A percentile compares a stretch with the other conserved stretches of the same genome.
phyloP scores from a whole-genome alignment of 345 rosid genomes.

The Arabis hirsuta region DNA sequence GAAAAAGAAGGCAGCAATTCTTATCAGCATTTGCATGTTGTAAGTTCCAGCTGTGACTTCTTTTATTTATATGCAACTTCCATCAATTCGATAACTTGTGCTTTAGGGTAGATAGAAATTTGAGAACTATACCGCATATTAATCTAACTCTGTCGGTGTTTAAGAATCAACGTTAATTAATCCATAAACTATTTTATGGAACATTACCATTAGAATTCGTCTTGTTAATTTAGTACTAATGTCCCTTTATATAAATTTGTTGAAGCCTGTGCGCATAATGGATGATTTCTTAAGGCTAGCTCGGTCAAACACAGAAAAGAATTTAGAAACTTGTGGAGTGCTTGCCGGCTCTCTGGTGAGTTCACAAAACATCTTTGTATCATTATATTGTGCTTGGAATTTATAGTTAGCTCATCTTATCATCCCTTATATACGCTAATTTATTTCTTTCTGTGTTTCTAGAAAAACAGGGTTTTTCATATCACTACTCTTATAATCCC shows the following conservation, averaged over 20 bases:
- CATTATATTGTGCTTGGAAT: neutral
- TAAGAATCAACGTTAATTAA: slow-evolving; percentile 3
- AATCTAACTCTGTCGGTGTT: neutral
- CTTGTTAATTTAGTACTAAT: slow-evolving; percentile 29
- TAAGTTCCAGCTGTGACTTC: slow-evolving; percentile 45
- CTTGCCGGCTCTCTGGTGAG: slow-evolving; percentile 96
- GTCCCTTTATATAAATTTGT: slow-evolving; percentile 6
- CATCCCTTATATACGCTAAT: slow-evolving; percentile 27
- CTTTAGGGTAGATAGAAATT: slow-evolving; percentile 2
- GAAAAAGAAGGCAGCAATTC: slow-evolving; percentile 55
- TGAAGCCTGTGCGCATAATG: slow-evolving; percentile 91
- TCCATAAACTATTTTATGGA: neutral
- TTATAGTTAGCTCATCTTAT: neutral
- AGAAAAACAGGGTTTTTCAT: slow-evolving; percentile 96
- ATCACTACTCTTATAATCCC: slow-evolving; percentile 92
- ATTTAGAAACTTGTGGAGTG: slow-evolving; percentile 93
- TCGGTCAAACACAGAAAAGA: slow-evolving; percentile 74
- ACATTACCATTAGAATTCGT: neutral
- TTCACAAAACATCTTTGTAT: slow-evolving; percentile 13
- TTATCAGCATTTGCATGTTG: slow-evolving; percentile 86
- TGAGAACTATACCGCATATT: neutral
- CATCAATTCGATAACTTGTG: neutral
- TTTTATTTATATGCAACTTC: slow-evolving; percentile 4
- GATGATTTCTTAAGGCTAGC: slow-evolving; percentile 86
- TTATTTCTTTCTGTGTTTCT: neutral